Percentiles rank a stretch among this genome's conserved stretches.
Conservation (phyloP, 768 basidiomycete genomes). For the Lactarius sanguifluus region DNA sequence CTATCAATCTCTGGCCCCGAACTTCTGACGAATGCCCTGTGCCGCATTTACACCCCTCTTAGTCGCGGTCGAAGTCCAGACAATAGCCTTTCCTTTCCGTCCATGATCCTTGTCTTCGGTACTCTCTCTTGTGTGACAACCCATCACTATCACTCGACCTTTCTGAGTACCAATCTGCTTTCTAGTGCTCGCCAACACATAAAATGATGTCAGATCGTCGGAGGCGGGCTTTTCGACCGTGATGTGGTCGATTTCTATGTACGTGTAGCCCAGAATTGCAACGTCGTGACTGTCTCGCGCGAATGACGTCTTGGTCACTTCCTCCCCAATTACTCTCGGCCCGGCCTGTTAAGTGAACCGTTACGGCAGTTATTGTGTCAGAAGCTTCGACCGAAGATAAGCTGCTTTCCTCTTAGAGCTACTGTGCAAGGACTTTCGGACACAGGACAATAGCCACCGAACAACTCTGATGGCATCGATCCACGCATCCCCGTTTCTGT, state of each 20-base stretch:
- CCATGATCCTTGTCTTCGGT: background rate
- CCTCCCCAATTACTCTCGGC: background rate
- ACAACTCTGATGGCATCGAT: background rate
- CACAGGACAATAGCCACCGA: background rate
- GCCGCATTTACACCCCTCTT: background rate
- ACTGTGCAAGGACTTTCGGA: background rate
- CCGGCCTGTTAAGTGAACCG: background rate
- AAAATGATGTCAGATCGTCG: background rate
- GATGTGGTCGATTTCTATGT: background rate
- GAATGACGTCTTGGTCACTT: background rate
- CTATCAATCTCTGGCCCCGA: background rate
- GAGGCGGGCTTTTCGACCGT: too few relatives aligned
- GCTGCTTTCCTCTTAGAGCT: background rate
- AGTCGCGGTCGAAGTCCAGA: background rate
- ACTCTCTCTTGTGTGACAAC: background rate
- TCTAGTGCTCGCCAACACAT: background rate
- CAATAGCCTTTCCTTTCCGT: background rate
- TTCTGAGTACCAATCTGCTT: background rate
- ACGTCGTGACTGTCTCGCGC: background rate
- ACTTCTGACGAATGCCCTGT: background rate
- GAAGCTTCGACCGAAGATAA: background rate
- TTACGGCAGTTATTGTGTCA: background rate
- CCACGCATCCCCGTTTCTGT: background rate
- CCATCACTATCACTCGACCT: background rate
- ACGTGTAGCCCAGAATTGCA: background rate